Evolutionary conservation across 257 asterid species (phyloP).

Genomic region (Petunia secreta): DNA sequence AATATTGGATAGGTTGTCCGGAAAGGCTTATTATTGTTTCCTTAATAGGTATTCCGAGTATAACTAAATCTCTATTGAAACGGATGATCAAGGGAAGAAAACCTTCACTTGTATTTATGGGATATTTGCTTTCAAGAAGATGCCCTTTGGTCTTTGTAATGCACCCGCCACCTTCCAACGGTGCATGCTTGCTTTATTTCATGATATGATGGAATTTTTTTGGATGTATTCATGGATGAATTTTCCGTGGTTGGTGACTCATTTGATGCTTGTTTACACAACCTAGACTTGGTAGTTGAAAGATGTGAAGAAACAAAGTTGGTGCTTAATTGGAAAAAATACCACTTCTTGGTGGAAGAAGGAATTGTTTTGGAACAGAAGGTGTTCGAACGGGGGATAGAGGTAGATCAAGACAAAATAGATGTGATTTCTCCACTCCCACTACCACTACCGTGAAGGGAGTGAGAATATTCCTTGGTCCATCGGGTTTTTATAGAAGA

Average conservation of each 20-base stretch:
- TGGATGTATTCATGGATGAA: constrained; percentile 4
- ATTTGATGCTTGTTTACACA: background rate
- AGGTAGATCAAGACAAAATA: no score
- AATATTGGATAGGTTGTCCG: background rate
- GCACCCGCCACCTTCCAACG: background rate
- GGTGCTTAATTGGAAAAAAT: background rate
- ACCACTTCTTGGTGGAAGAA: no score
- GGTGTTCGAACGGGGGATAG: no score
- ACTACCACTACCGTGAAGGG: no score
- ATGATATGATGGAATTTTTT: no score
- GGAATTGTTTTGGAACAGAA: background rate
- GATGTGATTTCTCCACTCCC: no score
- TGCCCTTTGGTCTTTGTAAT: background rate
- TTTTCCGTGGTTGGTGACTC: background rate
- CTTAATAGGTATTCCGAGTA: background rate
- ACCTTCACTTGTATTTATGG: background rate
- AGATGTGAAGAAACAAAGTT: background rate
- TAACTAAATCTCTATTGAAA: background rate
- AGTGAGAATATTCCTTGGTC: no score
- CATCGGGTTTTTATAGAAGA: no score
- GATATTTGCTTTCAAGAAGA: background rate
- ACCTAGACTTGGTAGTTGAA: background rate
- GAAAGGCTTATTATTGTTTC: background rate
- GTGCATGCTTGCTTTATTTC: background rate
- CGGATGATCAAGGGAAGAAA: background rate